Evolutionary conservation across 805 yeast genomes (phyloP).

Genomic region (Monosporozyma yasuniensis): DNA sequence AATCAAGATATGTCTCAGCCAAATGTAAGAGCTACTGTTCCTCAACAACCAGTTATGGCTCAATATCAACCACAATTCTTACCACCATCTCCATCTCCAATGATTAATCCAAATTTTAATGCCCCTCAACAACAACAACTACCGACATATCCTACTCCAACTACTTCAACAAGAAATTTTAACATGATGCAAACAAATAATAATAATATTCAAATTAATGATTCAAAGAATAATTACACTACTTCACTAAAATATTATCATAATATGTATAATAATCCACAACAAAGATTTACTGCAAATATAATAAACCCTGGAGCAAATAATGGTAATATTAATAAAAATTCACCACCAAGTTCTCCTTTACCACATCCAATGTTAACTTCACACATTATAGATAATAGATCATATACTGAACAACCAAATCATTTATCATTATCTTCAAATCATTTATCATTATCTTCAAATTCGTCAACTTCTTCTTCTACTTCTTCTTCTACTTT

Average conservation of each 20-base stretch:
- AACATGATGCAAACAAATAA: background rate
- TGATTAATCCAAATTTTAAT: background rate
- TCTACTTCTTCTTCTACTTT: background rate
- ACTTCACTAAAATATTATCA: background rate
- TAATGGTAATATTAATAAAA: background rate
- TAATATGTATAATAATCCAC: background rate
- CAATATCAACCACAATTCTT: background rate
- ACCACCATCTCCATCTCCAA: background rate
- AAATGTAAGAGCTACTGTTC: no score
- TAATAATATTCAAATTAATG: background rate
- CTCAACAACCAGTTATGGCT: background rate
- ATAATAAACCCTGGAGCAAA: background rate
- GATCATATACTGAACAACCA: background rate
- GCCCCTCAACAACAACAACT: slow-evolving; percentile 1
- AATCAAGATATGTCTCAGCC: background rate
- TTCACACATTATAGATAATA: background rate
- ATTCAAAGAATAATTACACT: background rate
- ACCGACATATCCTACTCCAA: slow-evolving; percentile 2
- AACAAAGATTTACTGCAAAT: slow-evolving; percentile 1
- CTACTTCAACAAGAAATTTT: background rate
- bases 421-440: background rate
- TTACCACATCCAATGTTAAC: background rate
- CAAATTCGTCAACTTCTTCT: background rate
- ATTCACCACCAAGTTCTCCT: background rate
- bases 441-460: no score